Percentiles rank a stretch among this genome's conserved stretches.
Evolutionary conservation across 1,284 basidiomycete species (phyloP).

Genomic region (Tylopilus orsonianus): DNA sequence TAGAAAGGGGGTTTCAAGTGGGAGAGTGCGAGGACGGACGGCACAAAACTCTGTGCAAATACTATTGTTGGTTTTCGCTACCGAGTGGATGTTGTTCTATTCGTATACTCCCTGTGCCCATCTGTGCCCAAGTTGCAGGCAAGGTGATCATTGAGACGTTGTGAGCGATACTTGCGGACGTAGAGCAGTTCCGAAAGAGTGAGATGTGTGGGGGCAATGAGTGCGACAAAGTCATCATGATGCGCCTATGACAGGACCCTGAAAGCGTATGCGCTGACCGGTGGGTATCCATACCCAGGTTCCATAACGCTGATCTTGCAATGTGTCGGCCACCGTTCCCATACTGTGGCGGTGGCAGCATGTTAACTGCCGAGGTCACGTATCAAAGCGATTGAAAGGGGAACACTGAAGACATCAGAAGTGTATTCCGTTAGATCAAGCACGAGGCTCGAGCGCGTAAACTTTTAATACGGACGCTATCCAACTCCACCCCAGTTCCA

Average conservation of each 20-base stretch:
- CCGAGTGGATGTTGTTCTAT: constrained; percentile 38
- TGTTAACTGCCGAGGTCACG: constrained; percentile 34
- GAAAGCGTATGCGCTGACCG: not conserved
- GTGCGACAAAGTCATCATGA: too few species aligned
- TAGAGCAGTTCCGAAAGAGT: constrained; percentile 44
- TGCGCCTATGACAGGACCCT: too few species aligned
- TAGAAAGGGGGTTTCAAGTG: constrained; percentile 42
- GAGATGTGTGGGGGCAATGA: constrained; percentile 57
- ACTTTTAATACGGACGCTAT: too few species aligned
- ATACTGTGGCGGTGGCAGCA: not conserved
- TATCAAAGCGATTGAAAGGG: constrained; percentile 46
- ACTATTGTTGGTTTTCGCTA: constrained; percentile 55
- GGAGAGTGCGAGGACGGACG: too few species aligned
- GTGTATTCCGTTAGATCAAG: not conserved
- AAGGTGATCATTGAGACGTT: constrained; percentile 36
- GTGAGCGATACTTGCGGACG: constrained; percentile 48
- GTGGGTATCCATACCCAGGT: constrained; percentile 43
- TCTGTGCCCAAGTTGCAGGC: constrained; percentile 4
- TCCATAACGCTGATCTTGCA: constrained; percentile 58
- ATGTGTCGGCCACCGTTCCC: constrained; percentile 45
- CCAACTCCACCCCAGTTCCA: not conserved
- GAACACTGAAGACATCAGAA: constrained; percentile 2
- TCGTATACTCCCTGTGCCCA: not conserved
- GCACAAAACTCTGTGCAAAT: constrained; percentile 46
- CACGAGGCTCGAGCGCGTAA: not conserved